phyloP scores from a whole-genome alignment of 495 filamentous ascomycete genomes.

The Poronia punctata region DNA sequence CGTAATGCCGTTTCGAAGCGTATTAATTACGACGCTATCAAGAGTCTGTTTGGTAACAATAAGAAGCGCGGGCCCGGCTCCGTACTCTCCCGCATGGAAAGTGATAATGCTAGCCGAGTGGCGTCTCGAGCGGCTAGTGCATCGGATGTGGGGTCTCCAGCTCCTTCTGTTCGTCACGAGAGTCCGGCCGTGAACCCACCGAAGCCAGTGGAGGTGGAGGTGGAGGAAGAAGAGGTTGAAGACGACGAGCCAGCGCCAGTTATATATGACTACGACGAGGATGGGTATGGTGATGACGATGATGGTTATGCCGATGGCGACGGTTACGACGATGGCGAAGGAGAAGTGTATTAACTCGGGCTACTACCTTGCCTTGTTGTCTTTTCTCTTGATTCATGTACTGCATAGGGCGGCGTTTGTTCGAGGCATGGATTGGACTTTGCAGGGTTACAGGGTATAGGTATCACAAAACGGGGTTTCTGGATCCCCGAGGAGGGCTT shows the following conservation, averaged over 20 bases:
- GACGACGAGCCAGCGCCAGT: conserved; percentile 13
- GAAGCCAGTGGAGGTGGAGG: conserved; percentile 14
- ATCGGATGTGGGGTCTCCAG: conserved; percentile 4
- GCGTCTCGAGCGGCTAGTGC: conserved; percentile 19
- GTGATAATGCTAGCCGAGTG: conserved; percentile 17
- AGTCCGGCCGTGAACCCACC: conserved; percentile 4
- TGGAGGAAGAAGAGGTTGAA: conserved; percentile 14
- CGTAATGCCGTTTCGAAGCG: conserved; percentile 64
- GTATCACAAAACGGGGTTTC: no score
- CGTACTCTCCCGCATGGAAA: conserved; percentile 19
- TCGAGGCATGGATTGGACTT: no score
- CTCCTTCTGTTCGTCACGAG: not conserved
- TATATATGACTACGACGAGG: conserved; percentile 17
- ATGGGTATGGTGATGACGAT: conserved; percentile 22
- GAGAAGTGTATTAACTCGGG: conserved; percentile 10
- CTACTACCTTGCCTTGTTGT: no score
- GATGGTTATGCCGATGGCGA: conserved; percentile 25
- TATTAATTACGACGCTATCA: conserved; percentile 73
- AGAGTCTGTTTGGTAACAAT: conserved; percentile 39
- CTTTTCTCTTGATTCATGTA: no score
- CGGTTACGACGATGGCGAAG: conserved; percentile 14
- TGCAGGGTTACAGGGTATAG: no score
- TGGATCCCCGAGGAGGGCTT: no score
- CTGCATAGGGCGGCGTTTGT: no score
- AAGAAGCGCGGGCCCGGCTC: conserved; percentile 32